Base-by-base conservation (phyloP, 23 red algal genomes). In the Rhodosorus marinus region DNA sequence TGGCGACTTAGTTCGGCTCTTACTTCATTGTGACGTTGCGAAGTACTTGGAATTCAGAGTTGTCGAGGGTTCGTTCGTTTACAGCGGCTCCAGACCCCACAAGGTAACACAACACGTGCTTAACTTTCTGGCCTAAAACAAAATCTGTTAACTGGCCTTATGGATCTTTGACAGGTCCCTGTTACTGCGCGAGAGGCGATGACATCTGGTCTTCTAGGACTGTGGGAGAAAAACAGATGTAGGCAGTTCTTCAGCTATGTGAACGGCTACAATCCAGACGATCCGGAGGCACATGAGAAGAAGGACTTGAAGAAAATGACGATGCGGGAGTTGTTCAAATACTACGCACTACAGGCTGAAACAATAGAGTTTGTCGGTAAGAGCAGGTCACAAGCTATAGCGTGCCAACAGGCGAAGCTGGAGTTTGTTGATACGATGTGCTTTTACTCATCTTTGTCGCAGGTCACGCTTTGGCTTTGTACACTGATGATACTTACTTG, bases 211-310 rank as follows among this genome's bases (percentile, higher is more conserved):
- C 56, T 98, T 36, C 79, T 98, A 66, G 68, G 78, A 5, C 62
- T 98, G 0, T 69, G 85, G 35, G 90, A 98, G 51, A 98, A 98
- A 75, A 98, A 98, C 60, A 72, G 90, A 31, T 98, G 90, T 47
- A 60, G 90, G 25, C 74, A 72, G 55, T 98, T 98, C 29, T 98
- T 98, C 51, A 59, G 64, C 1, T 98, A 62, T 60, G 64, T 98
- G 28, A 53, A 98, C 45, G 54, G 41, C 17, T 81, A 81, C 53
- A 67, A 70, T n/a, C 64, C 66, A 14, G 59, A 33, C 6, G 71
- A 84, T 33, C 8, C 14, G 19, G 62, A 66, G 8, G 75, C 90
- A 4, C 75, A 81, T 35, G 54, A 60, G 24, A 64, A 52, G 20
- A 49, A 75, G 8, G 66, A 98, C 32, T 52, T 84, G 15, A 62